Evolutionary conservation across 73 alveolate species (phyloP).

Genomic region (Durusdinium trenchii): DNA sequence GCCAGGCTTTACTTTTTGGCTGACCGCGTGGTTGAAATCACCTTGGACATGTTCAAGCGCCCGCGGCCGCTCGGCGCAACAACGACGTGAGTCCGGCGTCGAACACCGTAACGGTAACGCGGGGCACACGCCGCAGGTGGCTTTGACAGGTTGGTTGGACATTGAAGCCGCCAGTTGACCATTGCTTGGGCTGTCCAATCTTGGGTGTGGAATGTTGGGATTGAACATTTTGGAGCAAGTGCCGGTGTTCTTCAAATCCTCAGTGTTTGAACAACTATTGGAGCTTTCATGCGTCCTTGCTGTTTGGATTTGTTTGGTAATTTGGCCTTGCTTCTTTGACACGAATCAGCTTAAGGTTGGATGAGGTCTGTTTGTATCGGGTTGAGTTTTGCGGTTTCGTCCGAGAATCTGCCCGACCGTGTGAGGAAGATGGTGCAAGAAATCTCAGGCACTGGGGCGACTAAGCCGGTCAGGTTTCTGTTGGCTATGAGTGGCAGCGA

Average conservation of each 20-base stretch:
- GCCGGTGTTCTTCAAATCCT: no score
- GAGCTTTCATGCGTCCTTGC: background rate
- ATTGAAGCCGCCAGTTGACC: no score
- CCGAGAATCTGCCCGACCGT: background rate
- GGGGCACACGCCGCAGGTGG: no score
- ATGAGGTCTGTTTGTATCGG: background rate
- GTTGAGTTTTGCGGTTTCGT: background rate
- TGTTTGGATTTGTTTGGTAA: background rate
- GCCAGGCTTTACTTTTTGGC: conserved; percentile 59
- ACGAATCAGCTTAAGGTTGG: background rate
- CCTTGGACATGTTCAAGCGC: conserved; percentile 51
- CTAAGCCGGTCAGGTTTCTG: no score
- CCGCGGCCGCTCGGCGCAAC: conserved; percentile 43
- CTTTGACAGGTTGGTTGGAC: no score
- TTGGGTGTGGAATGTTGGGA: no score
- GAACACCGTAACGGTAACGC: no score
- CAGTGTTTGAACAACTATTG: background rate
- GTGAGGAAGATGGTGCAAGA: conserved; percentile 50
- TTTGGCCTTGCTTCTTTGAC: background rate
- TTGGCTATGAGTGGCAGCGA: no score
- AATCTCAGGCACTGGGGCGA: conserved; percentile 61
- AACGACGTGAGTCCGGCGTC: background rate
- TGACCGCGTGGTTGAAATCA: conserved; percentile 64
- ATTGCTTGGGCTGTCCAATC: no score
- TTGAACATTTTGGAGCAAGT: no score